A percentile compares a stretch with the other conserved stretches of the same genome.
phyloP scores from a whole-genome alignment of 2,329 filamentous ascomycete genomes.

The Chalaropsis thielavioides region DNA sequence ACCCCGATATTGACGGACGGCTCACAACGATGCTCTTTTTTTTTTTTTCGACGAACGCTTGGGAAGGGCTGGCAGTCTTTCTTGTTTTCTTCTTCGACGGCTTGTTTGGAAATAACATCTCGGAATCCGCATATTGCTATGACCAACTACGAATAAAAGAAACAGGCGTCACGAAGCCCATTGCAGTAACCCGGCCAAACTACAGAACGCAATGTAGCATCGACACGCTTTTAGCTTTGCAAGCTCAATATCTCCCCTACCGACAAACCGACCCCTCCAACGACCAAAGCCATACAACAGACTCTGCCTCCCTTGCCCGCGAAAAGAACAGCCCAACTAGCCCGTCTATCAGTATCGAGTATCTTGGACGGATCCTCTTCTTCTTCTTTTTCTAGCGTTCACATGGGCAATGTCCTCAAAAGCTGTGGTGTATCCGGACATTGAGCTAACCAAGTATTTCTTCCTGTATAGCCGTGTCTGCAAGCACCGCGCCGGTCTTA shows the following conservation, averaged over 20 bases:
- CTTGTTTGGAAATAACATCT: too few species aligned
- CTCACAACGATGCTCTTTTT: too few species aligned
- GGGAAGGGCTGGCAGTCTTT: too few species aligned
- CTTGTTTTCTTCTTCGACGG: too few species aligned
- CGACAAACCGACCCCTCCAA: not conserved
- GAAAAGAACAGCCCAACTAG: not conserved
- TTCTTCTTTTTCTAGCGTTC: not conserved
- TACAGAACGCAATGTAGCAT: too few species aligned
- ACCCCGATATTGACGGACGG: too few species aligned
- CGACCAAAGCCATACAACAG: not conserved
- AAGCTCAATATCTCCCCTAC: not conserved
- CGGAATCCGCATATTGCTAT: too few species aligned
- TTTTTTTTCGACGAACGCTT: too few species aligned
- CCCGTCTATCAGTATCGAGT: not conserved
- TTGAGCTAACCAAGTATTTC: slow-evolving; percentile 8
- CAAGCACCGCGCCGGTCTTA: slow-evolving; percentile 96
- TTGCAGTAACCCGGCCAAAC: too few species aligned
- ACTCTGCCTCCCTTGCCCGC: not conserved
- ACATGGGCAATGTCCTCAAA: not conserved
- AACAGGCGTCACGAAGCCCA: too few species aligned
- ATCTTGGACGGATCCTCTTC: slow-evolving; percentile 52
- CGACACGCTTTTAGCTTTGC: too few species aligned
- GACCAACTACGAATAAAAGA: too few species aligned
- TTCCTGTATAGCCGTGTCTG: slow-evolving; percentile 41
- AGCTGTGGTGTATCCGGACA: not conserved